These are phyloP conservation scores for Cercospora berteroae DNA, from an alignment of 2,329 filamentous ascomycete genomes.

Conservation along the genomic window DNA sequence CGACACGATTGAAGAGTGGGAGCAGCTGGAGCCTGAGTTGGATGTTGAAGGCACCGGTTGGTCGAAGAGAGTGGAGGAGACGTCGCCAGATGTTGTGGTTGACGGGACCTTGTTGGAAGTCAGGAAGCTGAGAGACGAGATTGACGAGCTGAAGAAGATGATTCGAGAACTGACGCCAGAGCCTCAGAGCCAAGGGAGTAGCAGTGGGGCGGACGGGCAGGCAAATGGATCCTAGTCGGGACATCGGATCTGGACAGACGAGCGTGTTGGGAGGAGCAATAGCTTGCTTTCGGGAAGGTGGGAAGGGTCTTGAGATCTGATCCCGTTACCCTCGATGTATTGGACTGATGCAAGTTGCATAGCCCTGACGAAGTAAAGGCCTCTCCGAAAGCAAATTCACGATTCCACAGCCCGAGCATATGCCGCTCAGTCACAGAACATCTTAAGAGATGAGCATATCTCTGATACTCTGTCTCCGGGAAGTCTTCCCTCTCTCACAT, in stretches of 20 bases:
- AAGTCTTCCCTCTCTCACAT: too few relatives aligned
- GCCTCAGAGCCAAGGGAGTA: slow-evolving; percentile 3
- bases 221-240: neutral
- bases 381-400: too few relatives aligned
- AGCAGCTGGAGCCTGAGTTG: slow-evolving; percentile 69
- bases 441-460: too few relatives aligned
- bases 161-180: slow-evolving; percentile 27
- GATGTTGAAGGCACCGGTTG: slow-evolving; percentile 84
- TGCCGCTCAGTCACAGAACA: too few relatives aligned
- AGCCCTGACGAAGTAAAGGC: neutral
- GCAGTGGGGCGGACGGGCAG: neutral
- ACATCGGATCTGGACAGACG: neutral
- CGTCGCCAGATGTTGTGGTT: slow-evolving; percentile 76
- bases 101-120: slow-evolving; percentile 72
- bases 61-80: slow-evolving; percentile 73
- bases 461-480: too few relatives aligned
- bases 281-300: neutral
- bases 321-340: neutral
- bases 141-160: slow-evolving; percentile 47
- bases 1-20: slow-evolving; percentile 88
- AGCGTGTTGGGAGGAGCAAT: neutral
- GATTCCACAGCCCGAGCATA: too few relatives aligned
- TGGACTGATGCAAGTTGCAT: neutral
- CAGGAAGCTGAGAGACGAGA: slow-evolving; percentile 45
- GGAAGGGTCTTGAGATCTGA: neutral